Evolutionary conservation across 257 asterid species (phyloP), one percentile per base, ranked within the genome.

Genomic region (Solanum bulbocastanum): DNA sequence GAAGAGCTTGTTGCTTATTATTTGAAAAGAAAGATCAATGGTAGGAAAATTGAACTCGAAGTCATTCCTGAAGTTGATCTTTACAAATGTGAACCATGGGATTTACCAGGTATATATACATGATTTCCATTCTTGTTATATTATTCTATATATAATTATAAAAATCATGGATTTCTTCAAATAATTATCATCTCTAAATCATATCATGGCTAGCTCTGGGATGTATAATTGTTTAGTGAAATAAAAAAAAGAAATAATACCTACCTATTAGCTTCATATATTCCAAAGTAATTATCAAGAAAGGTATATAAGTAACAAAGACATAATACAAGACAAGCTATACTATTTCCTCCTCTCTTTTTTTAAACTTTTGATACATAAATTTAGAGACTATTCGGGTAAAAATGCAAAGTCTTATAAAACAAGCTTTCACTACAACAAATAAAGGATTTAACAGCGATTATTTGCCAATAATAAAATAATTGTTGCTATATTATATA

Each of bases 31-130:
- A 97, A 97, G 92, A 97, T 97, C 87, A 97, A 97, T 49, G 98
- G 98, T n/a, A 93, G 92, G 18, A 92, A 91, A 76, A 96, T 97
- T 58, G 99, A 97, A 37, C 99, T 97, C 25, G 99, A 97, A 89
- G 86, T 97, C 88, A 97, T 97, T 86, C 98, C 99, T 9, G 99
- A 97, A 90, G 96, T 97, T 84, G 99, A 97, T 94, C 99, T 97
- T 88, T 97, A 97, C 93, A 97, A 97, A 89, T 97, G 99, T 89
- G 99, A 97, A 75, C 99, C 99, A 52, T 97, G 99, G 99, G 99
- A 97, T 82, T 90, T 97, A 86, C 99, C 99, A 90, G 99, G 99
- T 96, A 92, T 10, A 44, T 4, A 32, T 62, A n/a, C 25, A 56
- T 16, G 40, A 33, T 16, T 44, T 62, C 27, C 8, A 23, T 30